Conservation (phyloP, 108 stramenopile genomes). For the Seminavis robusta region DNA sequence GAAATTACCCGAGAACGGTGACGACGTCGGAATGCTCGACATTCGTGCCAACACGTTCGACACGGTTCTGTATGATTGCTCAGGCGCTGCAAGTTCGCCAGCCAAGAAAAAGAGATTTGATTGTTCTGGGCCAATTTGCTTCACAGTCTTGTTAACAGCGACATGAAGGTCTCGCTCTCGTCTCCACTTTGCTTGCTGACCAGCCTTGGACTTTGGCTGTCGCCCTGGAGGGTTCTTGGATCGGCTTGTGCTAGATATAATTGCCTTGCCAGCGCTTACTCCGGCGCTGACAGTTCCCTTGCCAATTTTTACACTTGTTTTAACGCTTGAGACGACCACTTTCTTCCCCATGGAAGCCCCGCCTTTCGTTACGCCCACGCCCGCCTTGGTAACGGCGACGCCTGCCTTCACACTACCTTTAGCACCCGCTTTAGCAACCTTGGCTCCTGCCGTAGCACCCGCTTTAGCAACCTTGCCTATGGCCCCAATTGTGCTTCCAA, state of each 20-base stretch:
- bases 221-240: constrained; percentile 35
- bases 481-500: too few relatives aligned
- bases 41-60: constrained; percentile 61
- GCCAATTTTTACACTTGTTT: constrained; percentile 48
- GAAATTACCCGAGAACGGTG: constrained; percentile 26
- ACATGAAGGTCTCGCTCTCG: constrained; percentile 28
- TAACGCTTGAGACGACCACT: too few relatives aligned
- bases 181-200: background rate
- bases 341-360: background rate
- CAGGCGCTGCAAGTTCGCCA: constrained; percentile 64
- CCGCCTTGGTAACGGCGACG: background rate
- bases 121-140: constrained; percentile 33
- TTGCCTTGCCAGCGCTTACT: constrained; percentile 42
- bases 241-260: constrained; percentile 5
- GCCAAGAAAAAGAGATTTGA: constrained; percentile 33
- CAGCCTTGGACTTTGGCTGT: constrained; percentile 27
- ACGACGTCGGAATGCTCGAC: constrained; percentile 36
- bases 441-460: background rate
- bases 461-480: background rate
- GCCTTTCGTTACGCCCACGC: background rate
- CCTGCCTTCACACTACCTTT: constrained; percentile 1
- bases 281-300: constrained; percentile 56
- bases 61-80: constrained; percentile 65
- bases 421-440: background rate
- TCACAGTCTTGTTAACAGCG: constrained; percentile 37